These are phyloP conservation scores for Saccharomyces hybrid DNA, from an alignment of 1,139 yeast species.

Conservation along the genomic window DNA sequence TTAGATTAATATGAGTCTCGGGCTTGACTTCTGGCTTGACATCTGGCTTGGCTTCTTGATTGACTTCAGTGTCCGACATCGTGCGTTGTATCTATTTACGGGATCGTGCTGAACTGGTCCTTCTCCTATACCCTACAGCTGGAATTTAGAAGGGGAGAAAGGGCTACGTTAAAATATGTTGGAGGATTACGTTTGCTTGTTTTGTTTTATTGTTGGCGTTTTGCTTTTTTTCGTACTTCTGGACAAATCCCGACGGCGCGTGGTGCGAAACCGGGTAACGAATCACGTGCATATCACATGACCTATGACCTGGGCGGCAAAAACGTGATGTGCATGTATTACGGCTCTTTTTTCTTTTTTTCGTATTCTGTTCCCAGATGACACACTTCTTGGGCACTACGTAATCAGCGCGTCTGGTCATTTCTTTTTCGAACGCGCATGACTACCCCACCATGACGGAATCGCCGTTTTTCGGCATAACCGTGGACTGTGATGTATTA, in stretches of 20 bases:
- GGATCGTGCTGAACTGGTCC: background rate
- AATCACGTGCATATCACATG: background rate
- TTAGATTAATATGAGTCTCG: slow-evolving; percentile 77
- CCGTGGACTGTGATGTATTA: background rate
- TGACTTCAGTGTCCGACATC: slow-evolving; percentile 27
- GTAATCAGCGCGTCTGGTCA: background rate
- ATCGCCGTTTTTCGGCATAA: background rate
- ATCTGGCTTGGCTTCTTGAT: slow-evolving; percentile 28
- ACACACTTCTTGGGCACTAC: background rate
- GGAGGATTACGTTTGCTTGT: background rate
- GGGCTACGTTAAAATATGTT: too few relatives aligned
- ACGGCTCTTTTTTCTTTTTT: background rate
- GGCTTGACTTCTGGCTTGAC: slow-evolving; percentile 43
- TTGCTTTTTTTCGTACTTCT: background rate
- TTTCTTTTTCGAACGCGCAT: background rate
- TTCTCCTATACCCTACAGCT: background rate
- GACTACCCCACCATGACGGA: background rate
- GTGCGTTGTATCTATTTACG: background rate
- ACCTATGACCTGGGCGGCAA: background rate
- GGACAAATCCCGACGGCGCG: background rate
- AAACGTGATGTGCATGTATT: background rate
- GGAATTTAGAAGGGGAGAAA: background rate
- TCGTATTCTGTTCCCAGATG: too few relatives aligned
- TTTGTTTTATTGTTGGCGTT: background rate
- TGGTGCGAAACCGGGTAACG: background rate